Evolutionary conservation across 257 asterid species (phyloP).

Genomic region (Ilex asprella): DNA sequence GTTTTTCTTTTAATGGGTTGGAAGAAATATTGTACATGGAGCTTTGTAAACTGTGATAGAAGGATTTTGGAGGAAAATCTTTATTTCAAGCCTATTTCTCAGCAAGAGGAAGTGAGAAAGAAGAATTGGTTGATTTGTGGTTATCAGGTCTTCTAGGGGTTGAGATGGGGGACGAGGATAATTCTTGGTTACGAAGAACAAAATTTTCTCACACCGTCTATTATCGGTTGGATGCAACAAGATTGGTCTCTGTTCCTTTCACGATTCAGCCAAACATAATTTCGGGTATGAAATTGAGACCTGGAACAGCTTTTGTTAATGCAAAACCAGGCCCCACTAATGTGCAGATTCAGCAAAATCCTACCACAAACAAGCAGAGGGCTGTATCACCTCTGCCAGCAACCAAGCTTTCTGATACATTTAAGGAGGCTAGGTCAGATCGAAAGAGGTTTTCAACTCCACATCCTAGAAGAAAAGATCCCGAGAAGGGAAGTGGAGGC

Average conservation of each 20-base stretch:
- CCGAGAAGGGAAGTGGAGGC: constrained; percentile 17
- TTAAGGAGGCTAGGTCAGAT: constrained; percentile 61
- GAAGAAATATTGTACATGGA: constrained; percentile 19
- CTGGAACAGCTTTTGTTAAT: constrained; percentile 15
- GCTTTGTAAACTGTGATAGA: constrained; percentile 4
- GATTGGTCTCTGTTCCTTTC: constrained; percentile 44
- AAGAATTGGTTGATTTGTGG: no score
- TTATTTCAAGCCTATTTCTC: constrained; percentile 13
- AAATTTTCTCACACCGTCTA: constrained; percentile 78
- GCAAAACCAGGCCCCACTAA: constrained; percentile 32
- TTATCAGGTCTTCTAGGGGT: no score
- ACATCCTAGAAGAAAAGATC: constrained; percentile 16
- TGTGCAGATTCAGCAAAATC: constrained; percentile 36
- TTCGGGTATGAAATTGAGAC: constrained; percentile 23
- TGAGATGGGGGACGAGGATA: constrained; percentile 67
- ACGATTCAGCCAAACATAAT: constrained; percentile 24
- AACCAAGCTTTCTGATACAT: constrained; percentile 56
- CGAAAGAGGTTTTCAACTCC: constrained; percentile 44
- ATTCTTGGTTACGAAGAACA: constrained; percentile 88
- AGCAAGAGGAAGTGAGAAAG: constrained; percentile 8
- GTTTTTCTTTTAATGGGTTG: constrained; percentile 32
- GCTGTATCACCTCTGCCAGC: constrained; percentile 69
- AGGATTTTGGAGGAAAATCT: constrained; percentile 21
- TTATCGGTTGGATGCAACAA: constrained; percentile 64
- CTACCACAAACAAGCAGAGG: constrained; percentile 41